phyloP scores from a whole-genome alignment of 169 alveolate genomes.

The Plasmodium billcollinsi region DNA sequence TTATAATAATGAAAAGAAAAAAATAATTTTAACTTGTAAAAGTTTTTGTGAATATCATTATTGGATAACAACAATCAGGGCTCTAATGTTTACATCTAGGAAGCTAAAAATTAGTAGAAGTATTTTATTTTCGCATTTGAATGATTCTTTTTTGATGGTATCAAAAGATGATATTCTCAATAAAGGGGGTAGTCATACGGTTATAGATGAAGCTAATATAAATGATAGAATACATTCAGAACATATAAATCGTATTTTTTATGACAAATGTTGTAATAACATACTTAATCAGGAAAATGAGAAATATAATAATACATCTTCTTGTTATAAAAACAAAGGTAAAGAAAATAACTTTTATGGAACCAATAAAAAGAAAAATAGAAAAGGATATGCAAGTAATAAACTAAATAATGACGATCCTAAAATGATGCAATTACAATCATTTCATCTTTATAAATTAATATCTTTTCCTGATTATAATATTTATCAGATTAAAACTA shows the following conservation, averaged over 20 bases:
- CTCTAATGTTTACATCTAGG: conserved; percentile 40
- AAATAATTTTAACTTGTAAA: conserved; percentile 55
- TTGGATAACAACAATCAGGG: conserved; percentile 47
- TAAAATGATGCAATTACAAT: neutral
- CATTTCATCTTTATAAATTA: conserved; percentile 26
- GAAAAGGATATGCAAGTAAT: neutral
- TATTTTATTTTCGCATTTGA: conserved; percentile 26
- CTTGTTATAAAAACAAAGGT: neutral
- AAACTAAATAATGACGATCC: neutral
- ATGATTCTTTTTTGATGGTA: neutral
- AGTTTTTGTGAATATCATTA: conserved; percentile 39
- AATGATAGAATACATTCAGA: too few species aligned
- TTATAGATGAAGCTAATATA: neutral
- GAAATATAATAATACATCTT: neutral
- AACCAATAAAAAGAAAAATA: neutral
- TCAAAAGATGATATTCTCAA: neutral
- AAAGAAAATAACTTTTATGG: too few species aligned
- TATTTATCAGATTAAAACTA: conserved; percentile 35
- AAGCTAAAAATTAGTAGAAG: conserved; percentile 17
- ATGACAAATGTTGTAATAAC: neutral
- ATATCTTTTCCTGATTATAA: conserved; percentile 44
- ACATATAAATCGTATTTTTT: too few species aligned
- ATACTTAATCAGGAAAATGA: neutral
- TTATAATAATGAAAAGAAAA: conserved; percentile 48
- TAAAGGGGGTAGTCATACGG: neutral